Evolutionary conservation across 1,284 basidiomycete genomes (phyloP).

Genomic region (Erythrobasidium hasegawianum): DNA sequence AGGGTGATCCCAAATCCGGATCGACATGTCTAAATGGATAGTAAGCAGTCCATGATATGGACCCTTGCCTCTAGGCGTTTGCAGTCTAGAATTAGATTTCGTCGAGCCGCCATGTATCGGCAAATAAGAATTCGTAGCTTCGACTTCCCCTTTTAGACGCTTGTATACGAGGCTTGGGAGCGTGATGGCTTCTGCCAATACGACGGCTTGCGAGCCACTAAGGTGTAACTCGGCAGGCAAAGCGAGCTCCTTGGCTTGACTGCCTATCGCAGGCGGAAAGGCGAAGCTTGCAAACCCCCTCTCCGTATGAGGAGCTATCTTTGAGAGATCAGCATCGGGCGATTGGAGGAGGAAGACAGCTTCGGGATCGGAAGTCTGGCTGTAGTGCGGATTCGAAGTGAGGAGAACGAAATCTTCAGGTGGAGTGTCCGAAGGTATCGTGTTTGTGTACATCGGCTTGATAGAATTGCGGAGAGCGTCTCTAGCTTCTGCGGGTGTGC

Average conservation of each 20-base stretch:
- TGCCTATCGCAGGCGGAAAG: slow-evolving; percentile 50
- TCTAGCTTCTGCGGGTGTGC: slow-evolving; percentile 49
- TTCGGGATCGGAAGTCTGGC: slow-evolving; percentile 65
- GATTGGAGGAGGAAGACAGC: slow-evolving; percentile 56
- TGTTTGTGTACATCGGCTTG: slow-evolving; percentile 57
- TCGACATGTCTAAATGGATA: slow-evolving; percentile 60
- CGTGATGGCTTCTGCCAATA: slow-evolving; percentile 32
- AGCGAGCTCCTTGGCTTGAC: slow-evolving; percentile 40
- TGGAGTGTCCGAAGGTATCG: slow-evolving; percentile 61
- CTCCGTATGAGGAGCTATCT: slow-evolving; percentile 36
- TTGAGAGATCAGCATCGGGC: slow-evolving; percentile 39
- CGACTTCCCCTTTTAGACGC: slow-evolving; percentile 13
- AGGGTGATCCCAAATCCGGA: slow-evolving; percentile 61
- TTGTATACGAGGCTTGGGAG: slow-evolving; percentile 19
- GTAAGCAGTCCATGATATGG: slow-evolving; percentile 62
- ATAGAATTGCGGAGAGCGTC: slow-evolving; percentile 65
- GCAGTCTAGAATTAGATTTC: neutral
- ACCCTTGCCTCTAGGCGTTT: neutral
- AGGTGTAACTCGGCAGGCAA: slow-evolving; percentile 44
- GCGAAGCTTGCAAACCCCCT: slow-evolving; percentile 51
- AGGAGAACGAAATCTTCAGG: slow-evolving; percentile 73
- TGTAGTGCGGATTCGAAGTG: slow-evolving; percentile 70
- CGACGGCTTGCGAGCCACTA: slow-evolving; percentile 47
- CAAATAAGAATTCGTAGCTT: neutral
- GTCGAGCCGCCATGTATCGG: slow-evolving; percentile 21